Evolutionary conservation across 2,329 filamentous ascomycete genomes (phyloP), one percentile per base, ranked within the genome.

Genomic region (Talaromyces sp.): DNA sequence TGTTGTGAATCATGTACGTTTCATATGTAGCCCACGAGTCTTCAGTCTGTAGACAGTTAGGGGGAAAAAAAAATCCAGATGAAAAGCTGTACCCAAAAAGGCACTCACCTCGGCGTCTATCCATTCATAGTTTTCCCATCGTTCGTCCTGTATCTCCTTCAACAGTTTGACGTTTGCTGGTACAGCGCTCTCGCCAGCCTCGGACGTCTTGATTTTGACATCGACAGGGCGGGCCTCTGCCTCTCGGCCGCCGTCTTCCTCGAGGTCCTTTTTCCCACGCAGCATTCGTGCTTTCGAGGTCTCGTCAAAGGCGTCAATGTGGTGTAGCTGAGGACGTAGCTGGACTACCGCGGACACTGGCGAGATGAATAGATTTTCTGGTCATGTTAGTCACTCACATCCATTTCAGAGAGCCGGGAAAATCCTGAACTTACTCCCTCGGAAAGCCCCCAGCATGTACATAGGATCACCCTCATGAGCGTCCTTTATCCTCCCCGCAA

Each of bases 371-470:
- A 57, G 35, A 49, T 57, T 57, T 21, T 57, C 55, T 57, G 41
- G 8, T 29, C 27, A 49, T 27, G 17, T 24, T 24, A 46, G 27
- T 21, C 35, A 54, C 54, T 32, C 26, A 24, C 32, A 10, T 5
- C 5, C 9, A 35, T 24, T 35, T 13, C 27, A 17, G 4, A n/a
- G 2, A 38, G 14, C 31, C 3, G 6, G 24, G 58, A 31, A 55
- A 61, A 19, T 24, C 8, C 17, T 38, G 35, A 35, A 80, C 86
- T 67, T 75, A 93, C 91, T 85, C 56, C 88, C 88, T 71, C 89
- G 85, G 72, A 98, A 97, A n/a, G 92, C 89, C 29, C 91, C 95
- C 55, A 97, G 83, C 87, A 97, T 96, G 78, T 96, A 96, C 65
- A 82, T 78, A 9, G 86, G 84, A 65, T 91, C 88, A 24, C 89